A percentile compares a stretch with the other conserved stretches of the same genome.
Conservation (phyloP, 495 filamentous ascomycete genomes). For the Neurospora hispaniola region DNA sequence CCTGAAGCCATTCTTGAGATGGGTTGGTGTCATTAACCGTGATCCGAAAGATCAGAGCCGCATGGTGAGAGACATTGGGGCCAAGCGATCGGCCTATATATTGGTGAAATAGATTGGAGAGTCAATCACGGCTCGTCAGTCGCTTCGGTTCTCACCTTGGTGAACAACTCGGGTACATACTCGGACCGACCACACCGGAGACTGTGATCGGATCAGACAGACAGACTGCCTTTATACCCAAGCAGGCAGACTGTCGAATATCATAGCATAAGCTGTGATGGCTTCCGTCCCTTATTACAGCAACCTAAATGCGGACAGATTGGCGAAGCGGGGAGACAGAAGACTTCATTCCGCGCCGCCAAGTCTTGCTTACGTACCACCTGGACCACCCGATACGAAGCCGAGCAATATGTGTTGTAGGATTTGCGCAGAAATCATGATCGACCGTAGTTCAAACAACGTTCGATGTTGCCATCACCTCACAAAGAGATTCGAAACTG, state of each 20-base stretch:
- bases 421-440: too few species aligned
- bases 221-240: background rate
- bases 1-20: background rate
- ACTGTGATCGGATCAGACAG: background rate
- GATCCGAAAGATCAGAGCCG: background rate
- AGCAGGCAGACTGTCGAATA: background rate
- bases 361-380: background rate
- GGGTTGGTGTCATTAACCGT: background rate
- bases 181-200: background rate
- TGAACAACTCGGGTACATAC: background rate
- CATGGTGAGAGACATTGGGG: background rate
- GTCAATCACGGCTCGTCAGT: background rate
- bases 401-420: background rate
- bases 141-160: background rate
- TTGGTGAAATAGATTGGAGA: background rate
- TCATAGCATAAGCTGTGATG: background rate
- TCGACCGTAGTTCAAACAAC: too few species aligned
- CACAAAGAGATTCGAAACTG: background rate
- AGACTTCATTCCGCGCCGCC: background rate
- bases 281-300: background rate
- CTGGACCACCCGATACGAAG: background rate
- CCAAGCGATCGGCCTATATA: background rate
- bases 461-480: background rate
- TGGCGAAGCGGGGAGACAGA: background rate
- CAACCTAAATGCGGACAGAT: background rate